Percentiles rank a stretch among this genome's conserved stretches.
Conservation (phyloP, 306 rosid genomes). For the Carpinus fangiana region DNA sequence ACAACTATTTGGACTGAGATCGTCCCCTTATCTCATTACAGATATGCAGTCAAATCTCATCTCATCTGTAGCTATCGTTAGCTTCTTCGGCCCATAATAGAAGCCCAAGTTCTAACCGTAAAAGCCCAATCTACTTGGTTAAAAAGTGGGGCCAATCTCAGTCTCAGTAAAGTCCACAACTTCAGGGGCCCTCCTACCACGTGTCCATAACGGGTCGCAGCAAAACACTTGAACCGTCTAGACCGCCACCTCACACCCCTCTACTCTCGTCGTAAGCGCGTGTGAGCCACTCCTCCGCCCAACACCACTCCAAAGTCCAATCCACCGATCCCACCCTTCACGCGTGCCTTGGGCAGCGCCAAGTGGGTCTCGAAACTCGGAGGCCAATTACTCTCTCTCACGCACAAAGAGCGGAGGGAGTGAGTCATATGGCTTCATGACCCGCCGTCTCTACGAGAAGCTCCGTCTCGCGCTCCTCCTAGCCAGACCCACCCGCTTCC, state of each 20-base stretch:
- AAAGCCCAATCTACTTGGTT: neutral
- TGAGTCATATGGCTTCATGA: conserved; percentile 34
- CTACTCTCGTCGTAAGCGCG: conserved; percentile 12
- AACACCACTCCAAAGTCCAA: neutral
- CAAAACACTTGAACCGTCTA: conserved; percentile 13
- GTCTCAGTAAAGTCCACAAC: no score
- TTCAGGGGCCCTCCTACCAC: neutral
- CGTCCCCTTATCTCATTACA: neutral
- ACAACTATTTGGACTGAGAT: neutral
- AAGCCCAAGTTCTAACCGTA: no score
- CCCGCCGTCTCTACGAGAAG: conserved; percentile 62
- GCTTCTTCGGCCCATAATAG: no score
- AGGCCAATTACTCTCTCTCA: no score
- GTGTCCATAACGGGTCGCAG: no score
- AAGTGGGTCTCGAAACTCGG: neutral
- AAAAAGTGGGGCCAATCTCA: no score
- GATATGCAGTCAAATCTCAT: no score
- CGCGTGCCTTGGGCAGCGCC: neutral
- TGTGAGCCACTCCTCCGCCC: neutral
- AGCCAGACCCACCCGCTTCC: conserved; percentile 53
- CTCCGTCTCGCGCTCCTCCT: conserved; percentile 45
- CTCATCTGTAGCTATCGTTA: no score
- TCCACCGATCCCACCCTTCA: neutral
- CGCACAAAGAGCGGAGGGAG: neutral
- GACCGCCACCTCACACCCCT: neutral